A percentile compares a stretch with the other conserved stretches of the same genome.
Conservation (phyloP, 371 early-diverging fungal species). For the Mucor indicus region DNA sequence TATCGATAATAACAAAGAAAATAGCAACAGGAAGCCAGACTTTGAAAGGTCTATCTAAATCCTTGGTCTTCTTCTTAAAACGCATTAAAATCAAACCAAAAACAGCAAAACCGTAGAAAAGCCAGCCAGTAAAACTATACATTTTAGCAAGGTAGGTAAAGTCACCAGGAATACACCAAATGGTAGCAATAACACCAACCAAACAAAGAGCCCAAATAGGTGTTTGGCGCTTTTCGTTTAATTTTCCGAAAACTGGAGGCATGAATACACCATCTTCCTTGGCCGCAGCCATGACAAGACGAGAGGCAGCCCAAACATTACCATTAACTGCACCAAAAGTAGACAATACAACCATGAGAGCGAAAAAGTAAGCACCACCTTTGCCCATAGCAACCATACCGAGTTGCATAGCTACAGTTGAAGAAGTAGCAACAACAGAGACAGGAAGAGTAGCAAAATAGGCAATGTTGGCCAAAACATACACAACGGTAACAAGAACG, state of each 20-base stretch:
- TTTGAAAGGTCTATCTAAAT: constrained; percentile 31
- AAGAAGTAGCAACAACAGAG: constrained; percentile 20
- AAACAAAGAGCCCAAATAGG: constrained; percentile 42
- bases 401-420: constrained; percentile 43
- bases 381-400: constrained; percentile 50
- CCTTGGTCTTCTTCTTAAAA: constrained; percentile 26
- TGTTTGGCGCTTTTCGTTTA: constrained; percentile 31
- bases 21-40: constrained; percentile 35
- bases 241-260: constrained; percentile 36
- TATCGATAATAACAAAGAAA: constrained; percentile 30
- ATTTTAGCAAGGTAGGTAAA: constrained; percentile 57
- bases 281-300: constrained; percentile 38
- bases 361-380: constrained; percentile 50
- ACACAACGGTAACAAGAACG: constrained; percentile 45
- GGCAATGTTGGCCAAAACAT: constrained; percentile 59
- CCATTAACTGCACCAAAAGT: constrained; percentile 45
- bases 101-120: constrained; percentile 49
- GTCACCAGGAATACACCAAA: constrained; percentile 45
- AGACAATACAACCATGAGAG: constrained; percentile 51
- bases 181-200: constrained; percentile 39
- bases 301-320: constrained; percentile 46
- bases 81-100: constrained; percentile 34
- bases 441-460: constrained; percentile 56
- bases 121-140: constrained; percentile 59
- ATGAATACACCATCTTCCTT: constrained; percentile 46